Evolutionary conservation across 139 green algal genomes (phyloP), one percentile per base, ranked within the genome.

Genomic region (Desmodesmus armatus): DNA sequence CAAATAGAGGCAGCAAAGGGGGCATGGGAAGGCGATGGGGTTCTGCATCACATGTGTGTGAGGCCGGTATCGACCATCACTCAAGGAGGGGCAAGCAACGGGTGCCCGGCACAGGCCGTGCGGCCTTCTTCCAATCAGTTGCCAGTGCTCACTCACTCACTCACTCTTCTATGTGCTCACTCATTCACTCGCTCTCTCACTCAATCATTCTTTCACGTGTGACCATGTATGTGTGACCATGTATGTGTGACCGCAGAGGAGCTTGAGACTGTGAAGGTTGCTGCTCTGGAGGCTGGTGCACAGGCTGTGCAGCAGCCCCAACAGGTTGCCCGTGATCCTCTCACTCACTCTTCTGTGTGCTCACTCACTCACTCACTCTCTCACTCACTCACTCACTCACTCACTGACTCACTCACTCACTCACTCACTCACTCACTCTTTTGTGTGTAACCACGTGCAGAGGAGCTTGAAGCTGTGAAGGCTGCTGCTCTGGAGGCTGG

Each of bases 211-310:
- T 17, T 21, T 39, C 3, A 55, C 60, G 15, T 33, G 9, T 17
- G 13, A 7, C 13, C 9, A 21, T 21, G 13, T 55, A 7, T 21
- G 47, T 13, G 13, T 55, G 47, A 7, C 47, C 47, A 55, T 13
- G 13, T 67, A n/a, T n/a, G n/a, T n/a, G n/a, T n/a, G n/a, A n/a
- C n/a, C n/a, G 17, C 93, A 17, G 91, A 90, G 2, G 97, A 99
- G 90, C 91, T 99, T 65, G 91, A 90, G 41, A 86, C 90, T 11
- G 87, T 93, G n/a, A 51, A 71, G 3, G 1, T 37, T 5, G 88
- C 87, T 13, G 88, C 90, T 0, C n/a, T n/a, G n/a, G n/a, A n/a
- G n/a, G n/a, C n/a, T n/a, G n/a, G n/a, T n/a, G n/a, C n/a, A n/a
- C n/a, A n/a, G n/a, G n/a, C n/a, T n/a, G n/a, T n/a, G n/a, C n/a